Evolutionary conservation across 768 basidiomycete genomes (phyloP).

Genomic region (Panus rudis): DNA sequence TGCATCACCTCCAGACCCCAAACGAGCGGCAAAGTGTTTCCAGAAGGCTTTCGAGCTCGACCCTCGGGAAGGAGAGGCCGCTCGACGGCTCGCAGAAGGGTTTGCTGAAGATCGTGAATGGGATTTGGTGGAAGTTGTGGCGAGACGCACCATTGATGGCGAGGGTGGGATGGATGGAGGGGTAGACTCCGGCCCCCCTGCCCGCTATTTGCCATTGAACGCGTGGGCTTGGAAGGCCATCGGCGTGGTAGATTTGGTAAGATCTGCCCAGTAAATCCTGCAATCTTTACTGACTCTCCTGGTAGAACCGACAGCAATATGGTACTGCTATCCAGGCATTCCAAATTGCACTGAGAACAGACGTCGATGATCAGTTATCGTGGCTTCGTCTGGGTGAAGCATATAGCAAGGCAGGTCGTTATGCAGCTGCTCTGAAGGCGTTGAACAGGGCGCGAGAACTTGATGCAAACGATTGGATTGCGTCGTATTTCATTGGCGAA

Average conservation of each 20-base stretch:
- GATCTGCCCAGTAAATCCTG: conserved; percentile 19
- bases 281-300: not conserved
- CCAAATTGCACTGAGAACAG: conserved; percentile 78
- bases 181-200: conserved; percentile 30
- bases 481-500: conserved; percentile 75
- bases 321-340: conserved; percentile 71
- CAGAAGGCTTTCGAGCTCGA: conserved; percentile 98
- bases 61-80: conserved; percentile 80
- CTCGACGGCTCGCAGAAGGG: conserved; percentile 73
- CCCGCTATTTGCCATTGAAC: conserved; percentile 65
- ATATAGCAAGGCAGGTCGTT: conserved; percentile 81
- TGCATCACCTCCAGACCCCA: conserved; percentile 66
- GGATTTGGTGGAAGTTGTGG: conserved; percentile 94
- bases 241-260: conserved; percentile 84
- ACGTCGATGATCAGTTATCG: conserved; percentile 67
- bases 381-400: conserved; percentile 93
- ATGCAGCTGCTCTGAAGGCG: conserved; percentile 85
- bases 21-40: conserved; percentile 89
- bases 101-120: conserved; percentile 93
- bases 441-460: conserved; percentile 69
- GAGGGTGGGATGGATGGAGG: conserved; percentile 65
- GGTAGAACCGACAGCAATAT: conserved; percentile 63
- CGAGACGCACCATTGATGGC: conserved; percentile 85
- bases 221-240: conserved; percentile 98
- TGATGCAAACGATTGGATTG: conserved; percentile 75